Conservation (phyloP, 148 eudicot species). For the Rhododendron kiyosumense region DNA sequence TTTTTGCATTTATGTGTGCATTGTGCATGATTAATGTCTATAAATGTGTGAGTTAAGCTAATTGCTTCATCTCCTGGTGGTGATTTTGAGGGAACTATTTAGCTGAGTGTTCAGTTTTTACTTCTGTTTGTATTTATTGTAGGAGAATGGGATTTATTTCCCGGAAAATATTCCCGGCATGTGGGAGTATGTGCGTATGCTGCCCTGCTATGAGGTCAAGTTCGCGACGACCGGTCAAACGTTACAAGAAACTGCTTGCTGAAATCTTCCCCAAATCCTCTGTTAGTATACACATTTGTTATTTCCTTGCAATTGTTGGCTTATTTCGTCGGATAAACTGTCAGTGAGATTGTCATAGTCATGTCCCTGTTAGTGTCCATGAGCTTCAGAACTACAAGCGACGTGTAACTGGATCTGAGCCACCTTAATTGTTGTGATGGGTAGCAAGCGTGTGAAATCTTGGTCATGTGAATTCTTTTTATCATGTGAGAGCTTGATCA, state of each 20-base stretch:
- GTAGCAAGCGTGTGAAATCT: neutral
- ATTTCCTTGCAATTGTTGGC: neutral
- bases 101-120: neutral
- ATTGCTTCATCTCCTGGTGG: neutral
- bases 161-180: constrained; percentile 86
- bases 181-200: constrained; percentile 86
- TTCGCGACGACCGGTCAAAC: constrained; percentile 87
- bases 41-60: neutral
- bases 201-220: constrained; percentile 94
- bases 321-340: neutral
- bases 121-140: neutral
- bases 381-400: neutral
- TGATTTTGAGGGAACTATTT: neutral
- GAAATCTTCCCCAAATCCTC: constrained; percentile 88
- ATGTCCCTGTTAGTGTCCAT: neutral
- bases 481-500: constrained; percentile 3
- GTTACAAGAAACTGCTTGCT: constrained; percentile 87
- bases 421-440: neutral
- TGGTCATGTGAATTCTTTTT: neutral
- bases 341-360: neutral
- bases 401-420: neutral
- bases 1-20: neutral
- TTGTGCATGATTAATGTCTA: neutral
- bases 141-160: constrained; percentile 86
- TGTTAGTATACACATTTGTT: constrained; percentile 38